Evolutionary conservation across 148 eudicot genomes (phyloP).

Genomic region (Amaranthus hypochondriacus): DNA sequence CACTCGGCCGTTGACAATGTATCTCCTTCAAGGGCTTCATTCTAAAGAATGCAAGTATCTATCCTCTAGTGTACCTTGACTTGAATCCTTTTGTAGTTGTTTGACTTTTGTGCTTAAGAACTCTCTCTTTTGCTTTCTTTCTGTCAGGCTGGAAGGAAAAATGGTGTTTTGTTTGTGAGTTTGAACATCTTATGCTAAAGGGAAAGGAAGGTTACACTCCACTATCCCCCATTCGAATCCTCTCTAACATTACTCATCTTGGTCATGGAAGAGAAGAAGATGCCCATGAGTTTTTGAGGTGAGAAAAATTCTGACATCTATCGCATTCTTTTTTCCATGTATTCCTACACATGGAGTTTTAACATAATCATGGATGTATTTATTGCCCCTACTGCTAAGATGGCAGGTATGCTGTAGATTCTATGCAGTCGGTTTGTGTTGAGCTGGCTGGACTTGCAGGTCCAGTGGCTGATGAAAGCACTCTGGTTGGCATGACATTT

Average conservation of each 20-base stretch:
- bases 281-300: constrained; percentile 37
- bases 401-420: constrained; percentile 35
- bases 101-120: background rate
- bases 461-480: constrained; percentile 26
- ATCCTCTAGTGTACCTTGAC: background rate
- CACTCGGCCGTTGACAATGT: constrained; percentile 33
- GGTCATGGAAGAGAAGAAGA: constrained; percentile 39
- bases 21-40: constrained; percentile 33
- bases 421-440: constrained; percentile 34
- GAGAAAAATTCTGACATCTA: constrained; percentile 1
- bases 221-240: constrained; percentile 27
- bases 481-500: constrained; percentile 35
- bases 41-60: constrained; percentile 29
- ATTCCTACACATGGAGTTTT: background rate
- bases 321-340: background rate
- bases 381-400: constrained; percentile 17
- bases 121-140: constrained; percentile 4
- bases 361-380: constrained; percentile 6
- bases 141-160: constrained; percentile 30
- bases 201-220: constrained; percentile 29
- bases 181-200: constrained; percentile 29
- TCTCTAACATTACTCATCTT: constrained; percentile 32
- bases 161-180: constrained; percentile 37
- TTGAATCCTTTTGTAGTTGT: constrained; percentile 5
- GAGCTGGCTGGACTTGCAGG: constrained; percentile 24